Conservation (phyloP, 352 stramenopile species). For the Phytophthora citricola region DNA sequence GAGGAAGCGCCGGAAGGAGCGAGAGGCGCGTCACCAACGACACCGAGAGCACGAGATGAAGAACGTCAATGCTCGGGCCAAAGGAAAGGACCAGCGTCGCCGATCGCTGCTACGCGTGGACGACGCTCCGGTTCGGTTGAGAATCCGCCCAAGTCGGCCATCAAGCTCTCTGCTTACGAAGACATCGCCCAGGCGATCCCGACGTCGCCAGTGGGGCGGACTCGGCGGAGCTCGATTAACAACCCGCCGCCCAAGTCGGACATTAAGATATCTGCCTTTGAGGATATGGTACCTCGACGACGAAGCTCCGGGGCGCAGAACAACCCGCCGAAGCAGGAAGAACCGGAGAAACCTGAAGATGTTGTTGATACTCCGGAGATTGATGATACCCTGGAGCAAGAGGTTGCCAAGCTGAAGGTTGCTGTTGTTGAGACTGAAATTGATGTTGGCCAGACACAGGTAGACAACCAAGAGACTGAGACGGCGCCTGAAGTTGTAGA, state of each 20-base stretch:
- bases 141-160: constrained; percentile 49
- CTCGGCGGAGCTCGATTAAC: constrained; percentile 37
- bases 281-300: constrained; percentile 37
- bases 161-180: constrained; percentile 30
- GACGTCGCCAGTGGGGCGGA: constrained; percentile 50
- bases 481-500: background rate
- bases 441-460: constrained; percentile 9
- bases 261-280: constrained; percentile 55
- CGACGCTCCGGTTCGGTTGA: constrained; percentile 28
- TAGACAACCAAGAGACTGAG: constrained; percentile 7
- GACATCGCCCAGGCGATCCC: constrained; percentile 33
- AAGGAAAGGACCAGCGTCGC: constrained; percentile 16
- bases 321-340: constrained; percentile 5
- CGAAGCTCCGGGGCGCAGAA: constrained; percentile 29
- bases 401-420: background rate
- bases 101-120: constrained; percentile 26
- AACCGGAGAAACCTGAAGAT: constrained; percentile 4
- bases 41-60: constrained; percentile 24
- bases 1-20: constrained; percentile 31
- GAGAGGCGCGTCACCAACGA: constrained; percentile 15
- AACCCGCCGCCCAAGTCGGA: constrained; percentile 53
- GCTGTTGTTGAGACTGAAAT: constrained; percentile 1
- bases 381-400: background rate
- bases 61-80: constrained; percentile 25
- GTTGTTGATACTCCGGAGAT: background rate